Evolutionary conservation across 805 yeast species (phyloP).

Genomic region (Candida hispaniensis): DNA sequence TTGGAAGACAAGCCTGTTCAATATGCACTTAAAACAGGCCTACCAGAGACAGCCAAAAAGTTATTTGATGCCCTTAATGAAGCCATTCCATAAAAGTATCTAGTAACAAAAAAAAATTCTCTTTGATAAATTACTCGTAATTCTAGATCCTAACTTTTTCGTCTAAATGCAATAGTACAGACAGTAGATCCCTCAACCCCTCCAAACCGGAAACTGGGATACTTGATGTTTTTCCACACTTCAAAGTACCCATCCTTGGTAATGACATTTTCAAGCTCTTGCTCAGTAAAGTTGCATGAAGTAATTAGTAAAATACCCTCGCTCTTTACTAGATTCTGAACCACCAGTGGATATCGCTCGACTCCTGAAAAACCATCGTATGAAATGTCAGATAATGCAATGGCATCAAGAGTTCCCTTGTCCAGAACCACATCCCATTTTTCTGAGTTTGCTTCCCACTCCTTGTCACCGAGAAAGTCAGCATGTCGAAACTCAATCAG

Average conservation of each 20-base stretch:
- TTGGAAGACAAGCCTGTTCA: conserved; percentile 63
- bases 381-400: conserved; percentile 62
- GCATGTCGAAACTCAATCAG: conserved; percentile 48
- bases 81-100: conserved; percentile 16
- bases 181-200: conserved; percentile 83
- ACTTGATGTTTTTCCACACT: conserved; percentile 56
- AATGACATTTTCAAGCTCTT: conserved; percentile 52
- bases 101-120: neutral
- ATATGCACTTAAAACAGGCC: conserved; percentile 66
- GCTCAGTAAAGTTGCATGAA: conserved; percentile 86
- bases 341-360: conserved; percentile 44
- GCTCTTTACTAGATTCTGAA: conserved; percentile 43
- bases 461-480: conserved; percentile 48
- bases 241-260: conserved; percentile 37
- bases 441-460: conserved; percentile 29
- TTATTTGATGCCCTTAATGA: conserved; percentile 35
- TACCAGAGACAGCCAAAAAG: conserved; percentile 47
- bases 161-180: conserved; percentile 67
- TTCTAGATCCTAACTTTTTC: conserved; percentile 28
- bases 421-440: conserved; percentile 71
- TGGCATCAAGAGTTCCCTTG: conserved; percentile 96
- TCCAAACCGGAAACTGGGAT: conserved; percentile 81
- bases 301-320: conserved; percentile 63
- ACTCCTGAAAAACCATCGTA: conserved; percentile 33
- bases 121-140: too few relatives aligned